Base-by-base conservation (phyloP, 441 rosid species). In the Cnidoscolus chayamansa region DNA sequence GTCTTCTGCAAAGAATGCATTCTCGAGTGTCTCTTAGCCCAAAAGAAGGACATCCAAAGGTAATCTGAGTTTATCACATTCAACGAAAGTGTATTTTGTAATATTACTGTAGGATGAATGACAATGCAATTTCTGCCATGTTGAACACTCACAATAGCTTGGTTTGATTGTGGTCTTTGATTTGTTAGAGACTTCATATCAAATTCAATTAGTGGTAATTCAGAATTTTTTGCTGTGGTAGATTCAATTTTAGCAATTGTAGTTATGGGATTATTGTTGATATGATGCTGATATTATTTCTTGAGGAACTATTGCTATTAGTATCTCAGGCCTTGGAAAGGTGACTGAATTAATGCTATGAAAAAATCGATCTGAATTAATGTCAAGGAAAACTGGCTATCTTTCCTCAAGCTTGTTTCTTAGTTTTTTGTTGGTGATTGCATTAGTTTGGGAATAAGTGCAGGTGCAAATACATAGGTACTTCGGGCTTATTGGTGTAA, bases 11-110 rank as follows among this genome's bases (percentile, higher is more conserved):
- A 86, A 72, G 95, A 93, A 60, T 90, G 98, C 75, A 90, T 89
- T 78, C 89, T 90, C 74, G 88, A 89, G 75, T 93, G 95, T 79
- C 87, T 93, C 60, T 70, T 93, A 16, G 74, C 93, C 55, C 98
- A 93, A 84, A 93, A 89, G 76, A 93, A 93, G 72, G 97, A 90
- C 74, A 93, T 90, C 56, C 93, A 87, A 54, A 85, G 98, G 98
- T 89, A 72, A 13, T 15, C 4, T 17, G 13, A 10, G 4, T 30
- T 75, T 68, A 16, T 31, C 7, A 4, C 57, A 60, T 50, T 40
- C 31, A 30, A 59, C n/a, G n/a, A 31, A 31, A 35, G 30, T 45
- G 4, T 35, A 10, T 9, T 12, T 47, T 25, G 45, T 35, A 8
- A 7, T 16, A 16, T 62, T 35, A 62, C 3, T 0, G 48, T 3